A percentile compares a stretch with the other conserved stretches of the same genome.
phyloP scores from a whole-genome alignment of 768 basidiomycete genomes.

The Kwoniella dejecticola region DNA sequence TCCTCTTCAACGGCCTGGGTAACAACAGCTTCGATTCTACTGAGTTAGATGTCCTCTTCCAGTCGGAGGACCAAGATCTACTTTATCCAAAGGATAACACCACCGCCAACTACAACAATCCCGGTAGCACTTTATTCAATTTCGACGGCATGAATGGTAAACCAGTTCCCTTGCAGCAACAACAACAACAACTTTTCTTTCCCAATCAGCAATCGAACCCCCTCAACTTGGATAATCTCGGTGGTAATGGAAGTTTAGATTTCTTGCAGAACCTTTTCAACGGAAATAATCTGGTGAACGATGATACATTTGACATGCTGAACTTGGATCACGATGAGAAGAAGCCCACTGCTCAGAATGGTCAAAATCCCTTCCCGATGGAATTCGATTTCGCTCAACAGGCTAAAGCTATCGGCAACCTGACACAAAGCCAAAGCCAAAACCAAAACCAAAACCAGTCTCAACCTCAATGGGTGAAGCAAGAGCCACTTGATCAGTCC shows the following conservation, averaged over 20 bases:
- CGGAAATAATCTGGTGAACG: neutral
- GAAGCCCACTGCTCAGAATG: neutral
- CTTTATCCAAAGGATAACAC: neutral
- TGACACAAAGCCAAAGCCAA: conserved; percentile 7
- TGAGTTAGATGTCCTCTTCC: conserved; percentile 38
- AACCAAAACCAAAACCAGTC: no score
- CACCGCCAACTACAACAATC: neutral
- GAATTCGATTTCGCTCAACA: conserved; percentile 17
- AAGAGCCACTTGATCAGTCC: neutral
- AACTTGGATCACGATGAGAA: conserved; percentile 15
- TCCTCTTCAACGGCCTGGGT: conserved; percentile 18
- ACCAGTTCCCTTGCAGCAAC: no score
- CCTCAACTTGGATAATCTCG: neutral
- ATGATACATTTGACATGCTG: conserved; percentile 24
- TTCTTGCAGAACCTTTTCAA: conserved; percentile 22
- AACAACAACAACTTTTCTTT: conserved; percentile 8
- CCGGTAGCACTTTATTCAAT: neutral
- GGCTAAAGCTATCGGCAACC: conserved; percentile 12
- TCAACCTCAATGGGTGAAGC: neutral
- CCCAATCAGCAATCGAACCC: conserved; percentile 8
- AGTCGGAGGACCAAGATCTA: conserved; percentile 8
- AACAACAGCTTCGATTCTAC: conserved; percentile 26
- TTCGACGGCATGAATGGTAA: neutral
- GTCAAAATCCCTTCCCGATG: conserved; percentile 1
- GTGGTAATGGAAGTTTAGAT: conserved; percentile 12